phyloP scores from a whole-genome alignment of 164 flowering plant genomes.

The Dillenia suffruticosa region DNA sequence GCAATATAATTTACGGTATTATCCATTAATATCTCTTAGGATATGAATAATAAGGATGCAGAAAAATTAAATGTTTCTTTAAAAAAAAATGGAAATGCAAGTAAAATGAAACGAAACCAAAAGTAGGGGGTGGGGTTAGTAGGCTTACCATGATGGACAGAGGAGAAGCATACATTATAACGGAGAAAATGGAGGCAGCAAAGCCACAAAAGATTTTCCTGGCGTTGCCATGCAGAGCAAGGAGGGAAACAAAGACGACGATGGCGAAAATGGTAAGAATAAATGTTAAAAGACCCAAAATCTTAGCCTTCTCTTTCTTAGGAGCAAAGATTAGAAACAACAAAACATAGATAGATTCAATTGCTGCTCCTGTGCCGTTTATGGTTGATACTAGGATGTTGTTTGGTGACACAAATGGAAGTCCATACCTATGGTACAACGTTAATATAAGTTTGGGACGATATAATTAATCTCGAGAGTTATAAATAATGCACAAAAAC shows the following conservation, averaged over 20 bases:
- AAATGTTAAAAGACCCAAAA: slow-evolving; percentile 35
- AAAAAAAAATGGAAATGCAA: too few species aligned
- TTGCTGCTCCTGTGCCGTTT: slow-evolving; percentile 75
- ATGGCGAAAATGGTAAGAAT: slow-evolving; percentile 47
- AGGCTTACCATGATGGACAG: slow-evolving; percentile 77
- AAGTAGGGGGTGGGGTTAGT: too few species aligned
- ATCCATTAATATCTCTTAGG: background rate
- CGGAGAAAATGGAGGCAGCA: slow-evolving; percentile 78
- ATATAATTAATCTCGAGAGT: background rate
- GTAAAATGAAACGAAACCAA: background rate
- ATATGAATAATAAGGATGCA: too few species aligned
- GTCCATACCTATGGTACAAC: slow-evolving; percentile 55
- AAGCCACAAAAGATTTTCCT: slow-evolving; percentile 82
- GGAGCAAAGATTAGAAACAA: slow-evolving; percentile 63
- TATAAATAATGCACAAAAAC: background rate
- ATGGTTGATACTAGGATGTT: slow-evolving; percentile 71
- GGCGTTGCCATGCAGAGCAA: slow-evolving; percentile 54
- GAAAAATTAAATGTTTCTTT: too few species aligned
- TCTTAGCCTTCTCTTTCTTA: slow-evolving; percentile 58
- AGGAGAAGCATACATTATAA: slow-evolving; percentile 90
- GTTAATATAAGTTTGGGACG: background rate
- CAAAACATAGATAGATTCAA: slow-evolving; percentile 63
- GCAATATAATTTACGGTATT: background rate
- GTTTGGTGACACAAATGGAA: slow-evolving; percentile 82
- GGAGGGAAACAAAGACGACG: slow-evolving; percentile 59